These are phyloP conservation scores for Starmerella apis DNA, from an alignment of 805 yeast genomes.

Conservation along the genomic window DNA sequence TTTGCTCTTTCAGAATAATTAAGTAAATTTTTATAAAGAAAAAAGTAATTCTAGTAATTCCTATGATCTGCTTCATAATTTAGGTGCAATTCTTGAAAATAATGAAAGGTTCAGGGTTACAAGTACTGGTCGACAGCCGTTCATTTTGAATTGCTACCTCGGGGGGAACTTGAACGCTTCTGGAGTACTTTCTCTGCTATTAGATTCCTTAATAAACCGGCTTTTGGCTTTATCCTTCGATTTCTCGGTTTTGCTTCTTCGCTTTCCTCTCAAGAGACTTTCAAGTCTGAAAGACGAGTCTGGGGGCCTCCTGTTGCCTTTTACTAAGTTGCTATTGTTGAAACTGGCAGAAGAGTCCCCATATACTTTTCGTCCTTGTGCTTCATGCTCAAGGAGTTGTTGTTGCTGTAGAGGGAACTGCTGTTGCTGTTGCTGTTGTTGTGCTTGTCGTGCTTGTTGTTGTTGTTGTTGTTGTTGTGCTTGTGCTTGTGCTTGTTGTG, in stretches of 20 bases:
- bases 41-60: too few relatives aligned
- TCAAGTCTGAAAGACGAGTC: constrained; percentile 33
- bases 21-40: too few relatives aligned
- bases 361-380: neutral
- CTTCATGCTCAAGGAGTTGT: neutral
- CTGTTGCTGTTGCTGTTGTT: neutral
- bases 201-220: neutral
- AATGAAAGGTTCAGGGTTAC: neutral
- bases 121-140: too few relatives aligned
- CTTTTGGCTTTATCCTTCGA: constrained; percentile 2
- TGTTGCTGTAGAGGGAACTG: neutral
- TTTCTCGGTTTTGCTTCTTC: constrained; percentile 20
- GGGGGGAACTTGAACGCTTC: constrained; percentile 24
- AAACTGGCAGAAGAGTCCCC: neutral
- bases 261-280: constrained; percentile 28
- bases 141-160: too few relatives aligned
- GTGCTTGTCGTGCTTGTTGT: neutral
- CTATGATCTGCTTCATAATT: too few relatives aligned
- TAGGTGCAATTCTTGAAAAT: too few relatives aligned
- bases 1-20: constrained; percentile 6
- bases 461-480: neutral
- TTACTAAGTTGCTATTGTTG: neutral
- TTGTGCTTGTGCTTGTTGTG: neutral
- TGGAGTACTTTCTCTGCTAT: neutral
- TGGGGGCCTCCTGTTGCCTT: constrained; percentile 6